phyloP scores from a whole-genome alignment of 345 rosid genomes.

The Cochlearia excelsa region DNA sequence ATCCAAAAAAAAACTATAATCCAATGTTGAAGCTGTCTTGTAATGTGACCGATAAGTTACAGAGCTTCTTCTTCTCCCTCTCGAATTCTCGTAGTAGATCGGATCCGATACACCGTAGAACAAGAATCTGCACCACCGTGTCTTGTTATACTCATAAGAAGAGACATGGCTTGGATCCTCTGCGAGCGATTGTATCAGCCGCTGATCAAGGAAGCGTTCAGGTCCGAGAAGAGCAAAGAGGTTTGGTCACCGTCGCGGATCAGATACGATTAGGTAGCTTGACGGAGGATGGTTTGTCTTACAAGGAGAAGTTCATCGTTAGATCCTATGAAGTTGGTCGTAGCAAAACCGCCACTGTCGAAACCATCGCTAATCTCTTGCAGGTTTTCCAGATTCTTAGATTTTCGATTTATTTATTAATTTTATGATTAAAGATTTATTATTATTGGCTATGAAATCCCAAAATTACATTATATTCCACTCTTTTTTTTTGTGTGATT shows the following conservation, averaged over 20 bases:
- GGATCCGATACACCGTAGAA: too few relatives aligned
- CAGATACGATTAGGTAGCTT: conserved; percentile 63
- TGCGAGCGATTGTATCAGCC: neutral
- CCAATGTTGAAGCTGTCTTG: conserved; percentile 57
- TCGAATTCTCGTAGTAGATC: conserved; percentile 10
- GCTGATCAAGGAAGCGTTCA: conserved; percentile 22
- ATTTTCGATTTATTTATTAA: too few relatives aligned
- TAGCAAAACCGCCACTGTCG: conserved; percentile 91
- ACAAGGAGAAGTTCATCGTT: conserved; percentile 83
- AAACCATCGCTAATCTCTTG: conserved; percentile 87
- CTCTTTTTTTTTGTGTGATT: too few relatives aligned
- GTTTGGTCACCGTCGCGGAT: conserved; percentile 41
- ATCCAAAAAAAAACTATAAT: too few relatives aligned
- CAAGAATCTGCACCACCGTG: too few relatives aligned
- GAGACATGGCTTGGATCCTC: too few relatives aligned
- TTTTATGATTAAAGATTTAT: too few relatives aligned
- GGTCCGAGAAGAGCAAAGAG: conserved; percentile 24
- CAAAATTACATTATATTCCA: too few relatives aligned
- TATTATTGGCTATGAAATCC: too few relatives aligned
- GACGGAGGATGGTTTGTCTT: conserved; percentile 69
- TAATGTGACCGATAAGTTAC: conserved; percentile 46
- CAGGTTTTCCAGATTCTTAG: conserved; percentile 45
- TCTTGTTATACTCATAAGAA: too few relatives aligned
- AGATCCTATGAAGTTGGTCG: conserved; percentile 92
- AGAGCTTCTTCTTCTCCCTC: conserved; percentile 39